phyloP scores from a whole-genome alignment of 768 basidiomycete genomes.

The Hygrophoropsis aurantiaca region DNA sequence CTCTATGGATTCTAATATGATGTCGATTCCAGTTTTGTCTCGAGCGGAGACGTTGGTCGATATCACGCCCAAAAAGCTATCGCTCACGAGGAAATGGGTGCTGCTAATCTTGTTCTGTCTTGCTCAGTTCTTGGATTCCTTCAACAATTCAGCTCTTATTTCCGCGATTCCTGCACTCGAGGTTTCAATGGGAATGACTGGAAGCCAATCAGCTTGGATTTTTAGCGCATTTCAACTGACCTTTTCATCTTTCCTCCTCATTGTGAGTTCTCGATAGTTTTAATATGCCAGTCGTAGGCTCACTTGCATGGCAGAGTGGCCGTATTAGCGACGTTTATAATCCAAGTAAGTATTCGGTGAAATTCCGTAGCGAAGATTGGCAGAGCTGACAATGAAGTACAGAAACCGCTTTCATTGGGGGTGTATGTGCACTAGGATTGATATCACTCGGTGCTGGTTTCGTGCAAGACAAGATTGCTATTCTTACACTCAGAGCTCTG shows the following conservation, averaged over 20 bases:
- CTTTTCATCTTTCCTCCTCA: slow-evolving; percentile 43
- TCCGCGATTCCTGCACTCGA: slow-evolving; percentile 38
- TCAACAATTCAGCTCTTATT: slow-evolving; percentile 43
- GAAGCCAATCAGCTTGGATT: slow-evolving; percentile 36
- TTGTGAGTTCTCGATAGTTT: slow-evolving; percentile 21
- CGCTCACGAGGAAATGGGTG: slow-evolving; percentile 22
- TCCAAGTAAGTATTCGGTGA: slow-evolving; percentile 34
- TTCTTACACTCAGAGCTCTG: slow-evolving; percentile 52
- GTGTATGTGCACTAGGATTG: slow-evolving; percentile 40
- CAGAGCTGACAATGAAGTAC: background rate
- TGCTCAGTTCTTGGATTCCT: slow-evolving; percentile 43
- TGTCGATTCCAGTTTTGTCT: no score
- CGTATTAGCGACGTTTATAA: slow-evolving; percentile 39
- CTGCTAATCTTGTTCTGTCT: slow-evolving; percentile 39
- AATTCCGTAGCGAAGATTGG: background rate
- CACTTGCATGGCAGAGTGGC: slow-evolving; percentile 28
- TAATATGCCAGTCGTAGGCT: background rate
- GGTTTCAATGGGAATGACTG: slow-evolving; percentile 14
- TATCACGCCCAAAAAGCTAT: slow-evolving; percentile 11
- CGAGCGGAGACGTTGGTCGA: slow-evolving; percentile 3
- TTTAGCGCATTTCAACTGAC: slow-evolving; percentile 41
- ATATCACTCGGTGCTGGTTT: slow-evolving; percentile 50
- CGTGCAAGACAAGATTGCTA: slow-evolving; percentile 40
- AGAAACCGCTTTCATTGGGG: slow-evolving; percentile 43
- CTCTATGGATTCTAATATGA: no score